Conservation (phyloP, 2,329 filamentous ascomycete species). For the Cladosporium sp. region DNA sequence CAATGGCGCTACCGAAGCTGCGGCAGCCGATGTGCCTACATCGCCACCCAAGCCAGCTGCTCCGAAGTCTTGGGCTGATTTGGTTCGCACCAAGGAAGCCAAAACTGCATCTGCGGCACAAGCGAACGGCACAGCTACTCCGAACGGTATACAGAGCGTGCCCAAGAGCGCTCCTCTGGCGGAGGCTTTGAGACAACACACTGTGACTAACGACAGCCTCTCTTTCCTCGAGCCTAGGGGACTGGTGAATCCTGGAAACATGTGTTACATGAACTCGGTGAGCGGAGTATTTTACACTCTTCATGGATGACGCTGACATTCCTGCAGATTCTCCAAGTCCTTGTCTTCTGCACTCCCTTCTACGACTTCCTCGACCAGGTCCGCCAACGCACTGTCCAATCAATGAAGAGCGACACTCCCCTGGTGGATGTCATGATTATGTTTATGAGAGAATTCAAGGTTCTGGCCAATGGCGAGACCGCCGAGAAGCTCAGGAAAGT, state of each 20-base stretch:
- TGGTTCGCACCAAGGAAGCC: slow-evolving; percentile 56
- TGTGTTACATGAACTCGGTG: slow-evolving; percentile 99
- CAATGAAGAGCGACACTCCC: slow-evolving; percentile 93
- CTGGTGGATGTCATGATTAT: slow-evolving; percentile 95
- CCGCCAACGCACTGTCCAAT: slow-evolving; percentile 78
- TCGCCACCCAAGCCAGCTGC: slow-evolving; percentile 43
- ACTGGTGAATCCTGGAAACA: slow-evolving; percentile 94
- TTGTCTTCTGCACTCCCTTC: slow-evolving; percentile 91
- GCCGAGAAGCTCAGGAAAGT: slow-evolving; percentile 70
- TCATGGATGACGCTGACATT: not conserved
- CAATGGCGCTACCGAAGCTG: slow-evolving; percentile 21
- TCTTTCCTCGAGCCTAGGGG: slow-evolving; percentile 89
- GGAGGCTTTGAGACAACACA: slow-evolving; percentile 74
- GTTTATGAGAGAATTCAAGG: slow-evolving; percentile 89
- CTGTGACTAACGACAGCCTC: slow-evolving; percentile 66
- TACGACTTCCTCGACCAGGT: slow-evolving; percentile 90
- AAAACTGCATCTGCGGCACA: slow-evolving; percentile 34
- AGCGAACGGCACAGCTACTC: slow-evolving; percentile 28
- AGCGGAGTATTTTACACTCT: slow-evolving; percentile 40
- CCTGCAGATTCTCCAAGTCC: slow-evolving; percentile 81
- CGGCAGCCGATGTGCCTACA: slow-evolving; percentile 36
- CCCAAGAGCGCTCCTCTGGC: slow-evolving; percentile 58
- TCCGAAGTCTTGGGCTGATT: slow-evolving; percentile 66
- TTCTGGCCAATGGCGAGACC: slow-evolving; percentile 76
- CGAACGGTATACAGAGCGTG: slow-evolving; percentile 45